Evolutionary conservation across 345 rosid genomes (phyloP).

Genomic region (Sisymbrium irio): DNA sequence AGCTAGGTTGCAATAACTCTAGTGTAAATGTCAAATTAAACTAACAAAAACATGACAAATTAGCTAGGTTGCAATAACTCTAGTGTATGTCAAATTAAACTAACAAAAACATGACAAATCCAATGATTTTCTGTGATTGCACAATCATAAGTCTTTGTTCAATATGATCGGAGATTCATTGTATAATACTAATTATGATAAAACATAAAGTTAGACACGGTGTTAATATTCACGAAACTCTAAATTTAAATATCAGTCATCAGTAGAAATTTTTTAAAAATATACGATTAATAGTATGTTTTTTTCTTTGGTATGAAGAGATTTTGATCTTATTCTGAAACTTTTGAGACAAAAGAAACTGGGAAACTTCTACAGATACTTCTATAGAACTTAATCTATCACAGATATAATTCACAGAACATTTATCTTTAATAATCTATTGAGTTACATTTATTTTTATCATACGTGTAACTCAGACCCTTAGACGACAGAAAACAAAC

Average conservation of each 20-base stretch:
- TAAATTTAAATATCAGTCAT: background rate
- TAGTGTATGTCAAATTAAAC: background rate
- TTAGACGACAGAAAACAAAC: background rate
- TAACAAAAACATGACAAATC: background rate
- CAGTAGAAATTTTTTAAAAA: too few species aligned
- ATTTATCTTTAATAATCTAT: background rate
- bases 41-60: background rate
- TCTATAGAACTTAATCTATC: too few species aligned
- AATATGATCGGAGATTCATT: background rate
- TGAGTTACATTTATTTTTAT: too few species aligned
- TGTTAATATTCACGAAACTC: background rate
- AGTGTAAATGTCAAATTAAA: background rate
- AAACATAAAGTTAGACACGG: background rate
- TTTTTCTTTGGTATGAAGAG: background rate
- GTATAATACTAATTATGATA: background rate
- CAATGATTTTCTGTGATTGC: background rate
- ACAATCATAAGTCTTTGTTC: background rate
- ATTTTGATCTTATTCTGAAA: too few species aligned
- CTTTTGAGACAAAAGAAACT: background rate
- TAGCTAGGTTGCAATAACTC: too few species aligned
- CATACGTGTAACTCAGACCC: too few species aligned
- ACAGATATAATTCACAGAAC: too few species aligned
- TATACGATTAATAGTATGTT: background rate
- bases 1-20: too few species aligned
- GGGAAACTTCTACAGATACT: too few species aligned